Evolutionary conservation across 148 eudicot species (phyloP).

Genomic region (Diospyros kaki): DNA sequence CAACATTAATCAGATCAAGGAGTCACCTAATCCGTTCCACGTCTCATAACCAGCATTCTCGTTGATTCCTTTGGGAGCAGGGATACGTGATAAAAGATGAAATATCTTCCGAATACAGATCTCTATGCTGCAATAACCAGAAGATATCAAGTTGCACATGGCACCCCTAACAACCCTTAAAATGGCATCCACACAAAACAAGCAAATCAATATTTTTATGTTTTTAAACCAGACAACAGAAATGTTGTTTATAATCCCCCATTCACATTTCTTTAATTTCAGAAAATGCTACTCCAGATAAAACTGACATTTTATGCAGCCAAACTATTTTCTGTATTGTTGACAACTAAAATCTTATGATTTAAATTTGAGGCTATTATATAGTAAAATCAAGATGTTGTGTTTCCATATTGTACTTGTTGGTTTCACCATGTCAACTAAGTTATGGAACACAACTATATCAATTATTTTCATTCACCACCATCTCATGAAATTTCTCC

Average conservation of each 20-base stretch:
- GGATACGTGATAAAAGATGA: constrained; percentile 57
- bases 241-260: background rate
- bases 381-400: constrained; percentile 1
- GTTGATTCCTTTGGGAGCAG: constrained; percentile 42
- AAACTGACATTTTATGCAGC: background rate
- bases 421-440: too few relatives aligned
- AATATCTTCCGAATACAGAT: constrained; percentile 51
- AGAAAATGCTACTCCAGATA: background rate
- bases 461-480: too few relatives aligned
- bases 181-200: background rate
- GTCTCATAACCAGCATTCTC: constrained; percentile 41
- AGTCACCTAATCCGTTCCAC: constrained; percentile 69
- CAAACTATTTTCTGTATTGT: background rate
- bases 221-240: background rate
- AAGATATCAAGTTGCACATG: constrained; percentile 1
- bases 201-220: too few relatives aligned
- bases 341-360: background rate
- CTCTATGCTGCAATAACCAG: constrained; percentile 48
- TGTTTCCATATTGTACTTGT: too few relatives aligned
- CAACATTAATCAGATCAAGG: constrained; percentile 6
- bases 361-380: background rate
- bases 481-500: too few relatives aligned
- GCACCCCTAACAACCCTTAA: background rate
- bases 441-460: too few relatives aligned
- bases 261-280: background rate